phyloP scores from a whole-genome alignment of 495 filamentous ascomycete genomes.

The Opeltia flavorubescens region DNA sequence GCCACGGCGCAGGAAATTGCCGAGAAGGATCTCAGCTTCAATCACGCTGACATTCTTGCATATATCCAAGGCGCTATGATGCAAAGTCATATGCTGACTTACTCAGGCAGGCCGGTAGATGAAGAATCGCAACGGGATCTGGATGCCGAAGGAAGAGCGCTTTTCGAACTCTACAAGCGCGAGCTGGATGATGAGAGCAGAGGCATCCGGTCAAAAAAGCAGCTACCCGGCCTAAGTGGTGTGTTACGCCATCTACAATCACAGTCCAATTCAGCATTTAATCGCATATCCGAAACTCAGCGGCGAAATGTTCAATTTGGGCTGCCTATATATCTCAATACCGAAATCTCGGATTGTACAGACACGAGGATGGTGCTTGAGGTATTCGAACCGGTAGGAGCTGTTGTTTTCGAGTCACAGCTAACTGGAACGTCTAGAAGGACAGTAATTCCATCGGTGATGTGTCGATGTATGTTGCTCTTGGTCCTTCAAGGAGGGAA shows the following conservation, averaged over 20 bases:
- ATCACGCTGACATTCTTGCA: conserved; percentile 32
- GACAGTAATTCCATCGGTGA: background rate
- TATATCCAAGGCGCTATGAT: conserved; percentile 39
- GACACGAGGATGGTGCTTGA: conserved; percentile 25
- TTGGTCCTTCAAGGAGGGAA: conserved; percentile 14
- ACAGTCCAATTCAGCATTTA: conserved; percentile 42
- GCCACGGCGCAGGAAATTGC: conserved; percentile 31
- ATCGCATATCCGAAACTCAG: conserved; percentile 43
- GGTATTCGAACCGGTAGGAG: conserved; percentile 8
- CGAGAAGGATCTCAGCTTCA: conserved; percentile 31
- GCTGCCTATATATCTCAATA: conserved; percentile 28
- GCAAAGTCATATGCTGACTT: conserved; percentile 30
- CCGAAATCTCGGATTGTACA: conserved; percentile 12
- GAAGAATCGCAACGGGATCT: conserved; percentile 7
- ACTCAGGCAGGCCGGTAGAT: conserved; percentile 18
- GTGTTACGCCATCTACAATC: conserved; percentile 33
- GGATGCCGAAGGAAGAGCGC: conserved; percentile 29
- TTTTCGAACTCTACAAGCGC: conserved; percentile 34
- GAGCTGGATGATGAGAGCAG: conserved; percentile 19
- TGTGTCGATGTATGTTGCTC: conserved; percentile 17
- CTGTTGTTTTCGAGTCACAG: background rate
- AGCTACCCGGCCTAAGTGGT: conserved; percentile 37
- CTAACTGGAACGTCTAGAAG: background rate
- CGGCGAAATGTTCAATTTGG: conserved; percentile 41
- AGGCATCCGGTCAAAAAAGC: conserved; percentile 17